Conservation (phyloP, 139 green algal species). For the Marvania coccoides region DNA sequence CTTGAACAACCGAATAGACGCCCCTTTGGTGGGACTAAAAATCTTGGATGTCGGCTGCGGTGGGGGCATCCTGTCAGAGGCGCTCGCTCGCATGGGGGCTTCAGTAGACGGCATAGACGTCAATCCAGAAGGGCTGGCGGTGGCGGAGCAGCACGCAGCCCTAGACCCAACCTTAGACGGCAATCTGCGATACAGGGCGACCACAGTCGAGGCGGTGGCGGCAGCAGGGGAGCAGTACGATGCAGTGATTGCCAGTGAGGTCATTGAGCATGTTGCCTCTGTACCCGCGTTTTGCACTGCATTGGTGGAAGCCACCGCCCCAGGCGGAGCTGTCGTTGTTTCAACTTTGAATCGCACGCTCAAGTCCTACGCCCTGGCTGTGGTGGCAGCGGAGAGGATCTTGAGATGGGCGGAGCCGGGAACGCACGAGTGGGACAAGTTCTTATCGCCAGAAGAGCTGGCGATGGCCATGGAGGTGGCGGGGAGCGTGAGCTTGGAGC, state of each 20-base stretch:
- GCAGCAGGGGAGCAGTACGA: slow-evolving; percentile 35
- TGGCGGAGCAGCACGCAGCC: slow-evolving; percentile 25
- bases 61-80: slow-evolving; percentile 74
- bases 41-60: slow-evolving; percentile 88
- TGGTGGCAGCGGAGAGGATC: slow-evolving; percentile 80
- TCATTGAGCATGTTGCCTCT: slow-evolving; percentile 61
- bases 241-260: slow-evolving; percentile 56
- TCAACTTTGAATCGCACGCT: slow-evolving; percentile 86
- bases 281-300: slow-evolving; percentile 34
- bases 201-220: slow-evolving; percentile 37
- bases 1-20: neutral
- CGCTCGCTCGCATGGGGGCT: slow-evolving; percentile 70
- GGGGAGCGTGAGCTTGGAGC: slow-evolving; percentile 15
- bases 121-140: slow-evolving; percentile 23
- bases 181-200: slow-evolving; percentile 13
- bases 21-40: slow-evolving; percentile 28
- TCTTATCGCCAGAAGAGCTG: slow-evolving; percentile 87
- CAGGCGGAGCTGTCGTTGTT: slow-evolving; percentile 54
- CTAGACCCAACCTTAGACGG: slow-evolving; percentile 19
- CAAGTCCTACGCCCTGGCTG: slow-evolving; percentile 64
- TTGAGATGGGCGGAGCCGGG: slow-evolving; percentile 48
- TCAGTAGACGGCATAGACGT: slow-evolving; percentile 55
- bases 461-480: slow-evolving; percentile 32
- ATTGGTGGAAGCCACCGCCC: slow-evolving; percentile 7
- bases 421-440: slow-evolving; percentile 82